Percentiles rank a stretch among this genome's conserved stretches.
Conservation (phyloP, 345 rosid genomes). For the Xanthoceras sorbifolium region DNA sequence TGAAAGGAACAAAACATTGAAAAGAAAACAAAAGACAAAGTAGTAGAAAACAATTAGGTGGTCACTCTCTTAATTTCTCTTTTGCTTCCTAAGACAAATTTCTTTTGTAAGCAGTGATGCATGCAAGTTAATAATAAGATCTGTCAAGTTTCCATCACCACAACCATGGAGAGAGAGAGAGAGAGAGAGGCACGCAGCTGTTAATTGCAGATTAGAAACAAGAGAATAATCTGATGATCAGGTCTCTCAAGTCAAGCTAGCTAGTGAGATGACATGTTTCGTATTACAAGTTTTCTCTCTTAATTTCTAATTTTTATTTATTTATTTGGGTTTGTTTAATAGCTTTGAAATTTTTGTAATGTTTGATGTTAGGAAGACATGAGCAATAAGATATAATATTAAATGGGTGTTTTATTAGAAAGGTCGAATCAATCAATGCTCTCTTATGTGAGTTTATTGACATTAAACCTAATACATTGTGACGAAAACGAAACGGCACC, state of each 20-base stretch:
- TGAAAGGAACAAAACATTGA: neutral
- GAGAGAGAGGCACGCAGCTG: too few species aligned
- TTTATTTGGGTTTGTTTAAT: neutral
- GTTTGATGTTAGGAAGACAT: neutral
- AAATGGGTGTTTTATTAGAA: too few species aligned
- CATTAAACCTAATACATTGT: neutral
- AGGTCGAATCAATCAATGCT: neutral
- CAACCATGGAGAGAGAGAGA: neutral
- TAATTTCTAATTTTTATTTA: neutral
- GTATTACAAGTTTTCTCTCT: neutral
- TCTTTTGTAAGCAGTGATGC: conserved; percentile 23
- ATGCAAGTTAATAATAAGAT: neutral
- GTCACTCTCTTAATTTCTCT: conserved; percentile 2
- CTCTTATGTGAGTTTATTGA: neutral
- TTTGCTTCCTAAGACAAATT: conserved; percentile 7
- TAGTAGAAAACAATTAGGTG: neutral
- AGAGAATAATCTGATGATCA: neutral
- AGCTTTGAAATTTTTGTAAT: neutral
- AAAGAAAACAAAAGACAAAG: neutral
- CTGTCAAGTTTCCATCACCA: neutral
- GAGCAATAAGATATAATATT: neutral
- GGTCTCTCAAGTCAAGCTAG: neutral
- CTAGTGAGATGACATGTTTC: neutral
- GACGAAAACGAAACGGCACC: too few species aligned
- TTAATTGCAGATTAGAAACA: neutral